phyloP scores from a whole-genome alignment of 129 eudicot species.

The Arctium minus region DNA sequence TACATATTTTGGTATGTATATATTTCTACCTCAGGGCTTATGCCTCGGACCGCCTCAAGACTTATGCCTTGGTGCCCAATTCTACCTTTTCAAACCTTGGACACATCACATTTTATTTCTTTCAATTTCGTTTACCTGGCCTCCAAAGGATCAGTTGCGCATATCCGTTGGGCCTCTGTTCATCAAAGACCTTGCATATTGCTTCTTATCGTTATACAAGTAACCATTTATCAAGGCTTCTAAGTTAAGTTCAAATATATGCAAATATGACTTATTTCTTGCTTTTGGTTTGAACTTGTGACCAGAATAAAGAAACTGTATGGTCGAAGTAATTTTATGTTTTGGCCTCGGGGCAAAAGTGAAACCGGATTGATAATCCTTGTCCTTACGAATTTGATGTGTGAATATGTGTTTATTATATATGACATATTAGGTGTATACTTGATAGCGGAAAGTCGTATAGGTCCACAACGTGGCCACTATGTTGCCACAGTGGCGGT shows the following conservation, averaged over 20 bases:
- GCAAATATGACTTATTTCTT: not conserved
- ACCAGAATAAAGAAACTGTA: not conserved
- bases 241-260: not conserved
- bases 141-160: not conserved
- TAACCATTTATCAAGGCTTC: not conserved
- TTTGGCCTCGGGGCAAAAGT: not conserved
- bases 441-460: no score
- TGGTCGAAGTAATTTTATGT: not conserved
- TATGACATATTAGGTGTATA: conserved; percentile 46
- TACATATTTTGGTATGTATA: no score
- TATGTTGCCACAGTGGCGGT: no score
- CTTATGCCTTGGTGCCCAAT: no score
- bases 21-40: not conserved
- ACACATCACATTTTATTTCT: not conserved
- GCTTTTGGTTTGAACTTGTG: not conserved
- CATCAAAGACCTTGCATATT: not conserved
- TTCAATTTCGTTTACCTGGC: not conserved
- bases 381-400: conserved; percentile 2
- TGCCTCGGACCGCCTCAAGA: no score
- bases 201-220: not conserved
- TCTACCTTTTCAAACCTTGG: not conserved
- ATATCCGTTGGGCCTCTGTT: not conserved
- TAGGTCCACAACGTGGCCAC: no score
- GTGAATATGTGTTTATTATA: conserved; percentile 6
- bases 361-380: not conserved